Percentiles rank a stretch among this genome's conserved stretches.
Evolutionary conservation across 495 filamentous ascomycete genomes (phyloP).

Genomic region (Pseudomonodictys pantanalensis): DNA sequence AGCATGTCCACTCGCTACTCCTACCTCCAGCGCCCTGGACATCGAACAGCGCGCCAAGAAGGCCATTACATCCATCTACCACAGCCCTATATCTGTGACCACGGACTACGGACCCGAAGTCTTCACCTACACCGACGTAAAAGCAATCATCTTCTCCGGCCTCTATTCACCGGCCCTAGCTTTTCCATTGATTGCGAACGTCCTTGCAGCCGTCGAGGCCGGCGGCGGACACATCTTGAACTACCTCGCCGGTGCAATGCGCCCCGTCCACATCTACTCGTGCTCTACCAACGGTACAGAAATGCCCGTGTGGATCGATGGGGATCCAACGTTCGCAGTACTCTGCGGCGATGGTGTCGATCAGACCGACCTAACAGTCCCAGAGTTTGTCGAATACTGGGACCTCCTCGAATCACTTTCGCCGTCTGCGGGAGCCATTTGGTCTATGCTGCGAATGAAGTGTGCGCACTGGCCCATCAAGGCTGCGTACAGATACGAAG

Average conservation of each 20-base stretch:
- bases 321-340: conserved; percentile 54
- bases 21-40: conserved; percentile 38
- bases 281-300: conserved; percentile 27
- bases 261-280: conserved; percentile 22
- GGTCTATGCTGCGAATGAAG: conserved; percentile 52
- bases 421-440: conserved; percentile 54
- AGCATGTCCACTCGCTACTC: conserved; percentile 48
- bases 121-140: conserved; percentile 37
- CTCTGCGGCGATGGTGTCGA: conserved; percentile 60
- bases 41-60: conserved; percentile 44
- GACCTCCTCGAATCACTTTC: conserved; percentile 48
- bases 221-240: conserved; percentile 47
- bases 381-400: conserved; percentile 51
- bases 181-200: conserved; percentile 56
- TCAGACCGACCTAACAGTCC: conserved; percentile 42
- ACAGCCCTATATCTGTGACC: conserved; percentile 51
- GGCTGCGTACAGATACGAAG: conserved; percentile 56
- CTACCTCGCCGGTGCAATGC: conserved; percentile 48
- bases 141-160: conserved; percentile 42
- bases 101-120: conserved; percentile 35
- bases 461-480: conserved; percentile 52
- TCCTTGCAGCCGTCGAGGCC: conserved; percentile 53
- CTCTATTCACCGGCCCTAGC: conserved; percentile 60
- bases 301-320: not conserved
- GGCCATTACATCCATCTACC: conserved; percentile 46